A percentile compares a stretch with the other conserved stretches of the same genome.
phyloP scores from a whole-genome alignment of 208 protist genomes.

The Leishmania arabica region DNA sequence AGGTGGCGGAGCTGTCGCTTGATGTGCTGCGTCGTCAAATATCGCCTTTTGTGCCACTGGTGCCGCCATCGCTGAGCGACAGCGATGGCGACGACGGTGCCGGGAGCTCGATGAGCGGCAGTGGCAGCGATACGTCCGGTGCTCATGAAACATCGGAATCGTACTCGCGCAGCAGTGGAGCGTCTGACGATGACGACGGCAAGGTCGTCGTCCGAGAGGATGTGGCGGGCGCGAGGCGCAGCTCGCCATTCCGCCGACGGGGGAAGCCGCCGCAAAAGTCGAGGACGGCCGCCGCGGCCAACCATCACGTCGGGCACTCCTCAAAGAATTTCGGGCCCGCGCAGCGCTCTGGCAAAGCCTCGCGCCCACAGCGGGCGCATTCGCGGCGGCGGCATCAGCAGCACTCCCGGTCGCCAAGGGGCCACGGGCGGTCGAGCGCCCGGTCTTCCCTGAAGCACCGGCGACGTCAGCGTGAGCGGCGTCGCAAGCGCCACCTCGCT shows the following conservation, averaged over 20 bases:
- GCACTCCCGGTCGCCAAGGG: background rate
- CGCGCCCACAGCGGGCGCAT: background rate
- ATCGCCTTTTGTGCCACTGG: slow-evolving; percentile 12
- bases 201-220: background rate
- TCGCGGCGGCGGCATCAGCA: background rate
- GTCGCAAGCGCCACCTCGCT: slow-evolving; percentile 1
- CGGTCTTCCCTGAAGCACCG: background rate
- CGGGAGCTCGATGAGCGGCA: background rate
- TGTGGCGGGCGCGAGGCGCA: background rate
- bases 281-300: background rate
- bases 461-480: background rate
- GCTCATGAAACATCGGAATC: background rate
- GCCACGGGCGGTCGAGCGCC: background rate
- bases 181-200: slow-evolving; percentile 1
- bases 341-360: background rate
- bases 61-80: slow-evolving; percentile 8
- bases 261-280: background rate
- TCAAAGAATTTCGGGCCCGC: background rate
- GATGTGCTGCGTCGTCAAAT: slow-evolving; percentile 29
- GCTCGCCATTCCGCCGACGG: background rate
- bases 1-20: slow-evolving; percentile 32
- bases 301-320: background rate
- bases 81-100: background rate
- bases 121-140: background rate
- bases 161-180: slow-evolving; percentile 3